Conservation (phyloP, 169 alveolate species). For the Plasmodium malariae region DNA sequence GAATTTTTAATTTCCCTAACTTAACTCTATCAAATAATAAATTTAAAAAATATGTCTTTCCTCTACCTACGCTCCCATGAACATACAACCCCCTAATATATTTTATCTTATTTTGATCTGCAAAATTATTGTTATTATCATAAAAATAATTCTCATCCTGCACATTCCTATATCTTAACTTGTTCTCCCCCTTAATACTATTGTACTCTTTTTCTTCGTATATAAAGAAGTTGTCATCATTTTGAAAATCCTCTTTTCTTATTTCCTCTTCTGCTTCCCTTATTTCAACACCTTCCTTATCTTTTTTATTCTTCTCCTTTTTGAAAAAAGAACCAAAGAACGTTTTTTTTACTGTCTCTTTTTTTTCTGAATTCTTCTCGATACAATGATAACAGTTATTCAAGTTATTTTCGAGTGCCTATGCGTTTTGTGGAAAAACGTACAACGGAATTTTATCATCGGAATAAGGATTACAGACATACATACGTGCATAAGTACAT, state of each 20-base stretch:
- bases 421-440: neutral
- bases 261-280: neutral
- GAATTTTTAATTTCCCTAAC: constrained; percentile 78
- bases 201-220: constrained; percentile 14
- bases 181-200: neutral
- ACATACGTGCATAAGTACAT: neutral
- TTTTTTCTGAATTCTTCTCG: constrained; percentile 13
- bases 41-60: constrained; percentile 87
- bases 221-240: constrained; percentile 52
- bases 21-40: constrained; percentile 76
- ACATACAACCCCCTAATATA: constrained; percentile 78
- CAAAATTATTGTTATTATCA: neutral
- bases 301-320: constrained; percentile 3
- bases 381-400: constrained; percentile 29
- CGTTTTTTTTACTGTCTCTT: neutral
- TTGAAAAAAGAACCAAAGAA: constrained; percentile 50
- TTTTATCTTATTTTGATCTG: constrained; percentile 24
- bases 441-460: neutral
- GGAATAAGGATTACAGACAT: neutral
- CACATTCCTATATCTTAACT: constrained; percentile 13
- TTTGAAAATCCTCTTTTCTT: constrained; percentile 11
- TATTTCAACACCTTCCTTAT: neutral
- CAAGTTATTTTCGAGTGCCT: constrained; percentile 69
- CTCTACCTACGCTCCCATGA: constrained; percentile 88
- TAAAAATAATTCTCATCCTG: constrained; percentile 23